A percentile compares a stretch with the other conserved stretches of the same genome.
Evolutionary conservation across 2,329 filamentous ascomycete genomes (phyloP).

Genomic region (Pezicula rhizophila): DNA sequence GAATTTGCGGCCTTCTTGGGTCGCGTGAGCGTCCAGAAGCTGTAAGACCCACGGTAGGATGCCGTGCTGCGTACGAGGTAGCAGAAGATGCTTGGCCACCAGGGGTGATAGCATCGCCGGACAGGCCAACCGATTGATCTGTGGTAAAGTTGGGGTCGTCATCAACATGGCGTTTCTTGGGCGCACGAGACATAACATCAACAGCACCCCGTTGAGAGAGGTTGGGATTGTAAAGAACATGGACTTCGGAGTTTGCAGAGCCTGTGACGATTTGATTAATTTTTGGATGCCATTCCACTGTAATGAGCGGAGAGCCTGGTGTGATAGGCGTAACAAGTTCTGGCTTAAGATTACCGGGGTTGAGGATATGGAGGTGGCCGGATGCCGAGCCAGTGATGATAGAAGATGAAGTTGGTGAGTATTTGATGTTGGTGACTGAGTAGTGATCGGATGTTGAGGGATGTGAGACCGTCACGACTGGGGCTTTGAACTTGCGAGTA

Average conservation of each 20-base stretch:
- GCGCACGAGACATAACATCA: slow-evolving; percentile 84
- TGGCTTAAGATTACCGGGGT: slow-evolving; percentile 80
- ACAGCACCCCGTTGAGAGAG: slow-evolving; percentile 77
- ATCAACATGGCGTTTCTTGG: slow-evolving; percentile 92
- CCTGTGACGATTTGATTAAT: slow-evolving; percentile 95
- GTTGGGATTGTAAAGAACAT: slow-evolving; percentile 84
- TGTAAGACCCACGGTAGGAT: slow-evolving; percentile 68
- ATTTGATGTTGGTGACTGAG: slow-evolving; percentile 79
- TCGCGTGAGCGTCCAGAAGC: slow-evolving; percentile 72
- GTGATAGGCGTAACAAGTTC: slow-evolving; percentile 89
- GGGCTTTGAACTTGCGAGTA: slow-evolving; percentile 87
- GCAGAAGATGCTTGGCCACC: slow-evolving; percentile 56
- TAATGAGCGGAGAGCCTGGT: slow-evolving; percentile 72
- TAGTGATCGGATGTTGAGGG: slow-evolving; percentile 78
- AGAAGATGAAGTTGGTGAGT: slow-evolving; percentile 76
- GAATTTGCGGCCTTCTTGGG: slow-evolving; percentile 78
- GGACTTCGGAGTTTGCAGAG: slow-evolving; percentile 84
- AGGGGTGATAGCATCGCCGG: slow-evolving; percentile 73
- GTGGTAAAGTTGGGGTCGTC: slow-evolving; percentile 85
- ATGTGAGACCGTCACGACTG: slow-evolving; percentile 74
- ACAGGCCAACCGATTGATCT: slow-evolving; percentile 74
- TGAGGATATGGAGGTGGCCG: slow-evolving; percentile 86
- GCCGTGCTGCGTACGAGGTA: slow-evolving; percentile 48
- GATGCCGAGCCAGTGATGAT: slow-evolving; percentile 84
- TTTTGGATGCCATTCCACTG: slow-evolving; percentile 85